These are phyloP conservation scores for Pythium vanterpoolii DNA, from an alignment of 352 stramenopile species.

Conservation along the genomic window DNA sequence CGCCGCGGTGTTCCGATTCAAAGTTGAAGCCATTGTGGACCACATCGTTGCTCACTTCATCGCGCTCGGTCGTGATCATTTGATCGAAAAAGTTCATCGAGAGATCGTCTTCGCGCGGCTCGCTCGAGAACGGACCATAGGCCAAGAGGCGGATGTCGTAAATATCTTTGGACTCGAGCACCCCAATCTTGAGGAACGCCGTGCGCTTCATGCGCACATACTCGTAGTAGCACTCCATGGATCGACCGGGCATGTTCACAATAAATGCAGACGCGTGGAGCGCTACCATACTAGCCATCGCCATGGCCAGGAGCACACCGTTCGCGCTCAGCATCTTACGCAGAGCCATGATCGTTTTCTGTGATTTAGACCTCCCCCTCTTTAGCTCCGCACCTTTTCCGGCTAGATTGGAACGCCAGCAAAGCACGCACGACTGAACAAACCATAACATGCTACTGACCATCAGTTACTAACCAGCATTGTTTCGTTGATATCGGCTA, in stretches of 20 bases:
- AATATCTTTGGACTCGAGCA: constrained; percentile 60
- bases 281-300: constrained; percentile 25
- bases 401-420: constrained; percentile 12
- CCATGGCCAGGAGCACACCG: constrained; percentile 12
- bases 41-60: constrained; percentile 70
- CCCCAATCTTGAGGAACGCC: constrained; percentile 77
- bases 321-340: constrained; percentile 6
- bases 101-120: constrained; percentile 43
- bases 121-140: constrained; percentile 57
- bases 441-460: too few relatives aligned
- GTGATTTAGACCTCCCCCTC: neutral
- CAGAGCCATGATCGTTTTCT: constrained; percentile 9
- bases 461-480: neutral
- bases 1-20: constrained; percentile 76
- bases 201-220: constrained; percentile 84
- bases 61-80: constrained; percentile 55
- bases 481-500: neutral
- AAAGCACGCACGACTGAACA: too few relatives aligned
- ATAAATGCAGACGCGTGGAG: constrained; percentile 45
- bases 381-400: constrained; percentile 5
- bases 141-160: constrained; percentile 80
- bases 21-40: constrained; percentile 88
- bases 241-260: constrained; percentile 41
- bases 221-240: constrained; percentile 80
- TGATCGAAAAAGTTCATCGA: constrained; percentile 78